These are phyloP conservation scores for Lolium rigidum DNA, from an alignment of 176 grass and related monocot species.

Conservation along the genomic window DNA sequence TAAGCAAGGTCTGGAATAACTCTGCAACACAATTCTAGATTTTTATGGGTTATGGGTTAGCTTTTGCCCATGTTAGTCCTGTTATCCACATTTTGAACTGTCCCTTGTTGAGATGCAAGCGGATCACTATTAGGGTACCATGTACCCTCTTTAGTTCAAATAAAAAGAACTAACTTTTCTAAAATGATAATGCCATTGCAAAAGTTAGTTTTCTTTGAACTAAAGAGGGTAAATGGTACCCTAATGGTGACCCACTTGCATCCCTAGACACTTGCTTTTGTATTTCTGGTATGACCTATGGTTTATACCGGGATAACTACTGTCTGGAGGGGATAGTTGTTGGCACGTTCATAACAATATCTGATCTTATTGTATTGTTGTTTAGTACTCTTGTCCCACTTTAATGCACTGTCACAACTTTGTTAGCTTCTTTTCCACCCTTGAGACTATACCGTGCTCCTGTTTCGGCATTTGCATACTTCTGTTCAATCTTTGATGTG, in stretches of 20 bases:
- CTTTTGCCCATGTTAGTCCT: background rate
- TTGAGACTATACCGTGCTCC: constrained; percentile 7
- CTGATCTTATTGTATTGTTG: background rate
- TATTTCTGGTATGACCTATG: constrained; percentile 16
- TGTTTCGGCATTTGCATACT: constrained; percentile 22
- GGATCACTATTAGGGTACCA: too few species aligned
- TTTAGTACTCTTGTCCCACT: constrained; percentile 27
- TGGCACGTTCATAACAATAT: background rate
- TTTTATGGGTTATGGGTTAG: background rate
- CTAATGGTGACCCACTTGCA: too few species aligned
- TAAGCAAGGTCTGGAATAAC: constrained; percentile 8
- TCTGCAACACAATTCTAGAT: background rate
- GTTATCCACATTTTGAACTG: constrained; percentile 23
- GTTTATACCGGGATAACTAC: background rate
- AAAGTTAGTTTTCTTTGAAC: too few species aligned
- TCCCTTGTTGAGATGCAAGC: too few species aligned
- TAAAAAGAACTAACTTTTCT: too few species aligned
- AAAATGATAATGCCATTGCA: too few species aligned
- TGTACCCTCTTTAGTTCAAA: too few species aligned
- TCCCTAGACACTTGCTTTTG: background rate
- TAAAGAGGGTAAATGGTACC: too few species aligned
- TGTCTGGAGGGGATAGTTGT: background rate
- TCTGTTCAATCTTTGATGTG: constrained; percentile 12
- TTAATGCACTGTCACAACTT: constrained; percentile 17
- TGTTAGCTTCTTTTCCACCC: constrained; percentile 13